phyloP scores from a whole-genome alignment of 345 rosid species.

The Gossypium longicalyx region DNA sequence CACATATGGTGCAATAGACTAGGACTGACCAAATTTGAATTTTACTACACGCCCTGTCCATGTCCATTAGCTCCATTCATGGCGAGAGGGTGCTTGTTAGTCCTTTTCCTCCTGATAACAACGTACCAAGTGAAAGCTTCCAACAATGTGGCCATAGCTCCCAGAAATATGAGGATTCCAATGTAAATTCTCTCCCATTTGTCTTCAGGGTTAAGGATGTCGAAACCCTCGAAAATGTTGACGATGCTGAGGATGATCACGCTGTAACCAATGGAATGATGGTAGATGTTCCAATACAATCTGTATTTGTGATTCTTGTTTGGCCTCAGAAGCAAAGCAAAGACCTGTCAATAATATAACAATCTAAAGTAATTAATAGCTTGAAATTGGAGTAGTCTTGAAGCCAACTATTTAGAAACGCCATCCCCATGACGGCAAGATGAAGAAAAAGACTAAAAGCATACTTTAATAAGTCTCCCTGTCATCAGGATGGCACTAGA shows the following conservation, averaged over 20 bases:
- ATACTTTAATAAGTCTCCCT: background rate
- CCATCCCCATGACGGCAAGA: background rate
- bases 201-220: conserved; percentile 43
- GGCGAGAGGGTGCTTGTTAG: conserved; percentile 29
- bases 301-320: conserved; percentile 83
- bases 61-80: conserved; percentile 40
- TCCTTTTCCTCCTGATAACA: conserved; percentile 54
- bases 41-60: conserved; percentile 26
- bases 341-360: conserved; percentile 30
- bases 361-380: background rate
- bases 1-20: background rate
- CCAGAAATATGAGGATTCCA: conserved; percentile 54
- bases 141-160: conserved; percentile 34
- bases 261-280: conserved; percentile 66
- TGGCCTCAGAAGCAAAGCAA: conserved; percentile 81
- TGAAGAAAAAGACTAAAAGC: background rate
- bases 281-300: conserved; percentile 83
- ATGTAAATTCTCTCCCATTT: conserved; percentile 61
- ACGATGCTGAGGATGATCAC: conserved; percentile 50
- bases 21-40: background rate
- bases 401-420: background rate
- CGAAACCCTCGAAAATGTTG: conserved; percentile 69
- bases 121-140: conserved; percentile 74
- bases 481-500: too few species aligned
- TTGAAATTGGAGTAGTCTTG: background rate